phyloP scores from a whole-genome alignment of 305 asterid species.

The Fraxinus baroniana region DNA sequence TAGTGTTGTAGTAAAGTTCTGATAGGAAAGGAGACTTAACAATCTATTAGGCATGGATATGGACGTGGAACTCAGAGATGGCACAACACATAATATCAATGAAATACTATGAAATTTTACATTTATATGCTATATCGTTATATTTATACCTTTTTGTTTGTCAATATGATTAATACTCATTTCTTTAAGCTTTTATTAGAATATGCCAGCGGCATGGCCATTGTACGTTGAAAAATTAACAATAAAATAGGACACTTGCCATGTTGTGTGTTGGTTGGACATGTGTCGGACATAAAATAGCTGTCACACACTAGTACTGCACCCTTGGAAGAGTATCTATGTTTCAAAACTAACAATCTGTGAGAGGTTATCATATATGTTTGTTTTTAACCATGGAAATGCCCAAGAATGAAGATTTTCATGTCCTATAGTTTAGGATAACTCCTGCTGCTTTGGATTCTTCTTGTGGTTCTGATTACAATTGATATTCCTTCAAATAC shows the following conservation, averaged over 20 bases:
- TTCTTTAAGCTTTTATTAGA: neutral
- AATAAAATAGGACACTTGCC: neutral
- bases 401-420: neutral
- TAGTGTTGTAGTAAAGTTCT: neutral
- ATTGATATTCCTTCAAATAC: neutral
- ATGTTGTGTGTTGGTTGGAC: neutral
- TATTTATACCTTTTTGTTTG: neutral
- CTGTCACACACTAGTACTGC: neutral
- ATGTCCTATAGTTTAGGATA: neutral
- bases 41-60: neutral
- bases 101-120: neutral
- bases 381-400: neutral
- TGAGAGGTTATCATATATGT: neutral
- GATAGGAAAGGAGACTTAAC: neutral
- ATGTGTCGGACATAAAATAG: neutral
- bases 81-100: neutral
- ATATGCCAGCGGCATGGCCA: neutral
- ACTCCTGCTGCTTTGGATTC: neutral
- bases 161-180: neutral
- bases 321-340: neutral
- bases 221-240: neutral
- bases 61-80: neutral
- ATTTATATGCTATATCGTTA: neutral
- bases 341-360: neutral
- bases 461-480: neutral